A percentile compares a stretch with the other conserved stretches of the same genome.
These are phyloP conservation scores for Clavariopsis aquatica DNA, from an alignment of 495 filamentous ascomycete species.

Conservation along the genomic window DNA sequence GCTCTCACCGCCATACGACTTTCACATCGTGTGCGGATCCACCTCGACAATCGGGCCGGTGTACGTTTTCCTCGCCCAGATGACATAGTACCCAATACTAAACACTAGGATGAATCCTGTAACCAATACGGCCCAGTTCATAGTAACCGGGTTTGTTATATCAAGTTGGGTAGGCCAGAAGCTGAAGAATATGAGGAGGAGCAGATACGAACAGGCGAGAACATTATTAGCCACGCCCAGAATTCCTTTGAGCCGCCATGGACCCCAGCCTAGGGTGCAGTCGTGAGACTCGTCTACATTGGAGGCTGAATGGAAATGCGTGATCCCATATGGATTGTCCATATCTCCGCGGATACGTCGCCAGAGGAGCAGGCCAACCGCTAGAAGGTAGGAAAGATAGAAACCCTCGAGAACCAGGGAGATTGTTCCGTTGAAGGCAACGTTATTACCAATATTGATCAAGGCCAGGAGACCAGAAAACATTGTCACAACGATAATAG, in stretches of 20 bases:
- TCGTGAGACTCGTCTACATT: background rate
- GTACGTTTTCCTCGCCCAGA: constrained; percentile 8
- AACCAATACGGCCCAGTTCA: background rate
- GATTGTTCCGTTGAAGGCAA: constrained; percentile 14
- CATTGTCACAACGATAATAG: background rate
- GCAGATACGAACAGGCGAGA: constrained; percentile 17
- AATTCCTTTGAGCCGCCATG: constrained; percentile 22
- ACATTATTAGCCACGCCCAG: constrained; percentile 22
- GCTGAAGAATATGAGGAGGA: constrained; percentile 16
- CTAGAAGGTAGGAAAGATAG: constrained; percentile 17
- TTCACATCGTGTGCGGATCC: background rate
- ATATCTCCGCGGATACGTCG: constrained; percentile 9
- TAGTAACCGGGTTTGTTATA: constrained; percentile 4
- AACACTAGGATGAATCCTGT: background rate
- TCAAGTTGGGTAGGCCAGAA: constrained; percentile 13
- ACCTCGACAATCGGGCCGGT: constrained; percentile 16
- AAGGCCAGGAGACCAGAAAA: constrained; percentile 15
- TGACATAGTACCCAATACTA: constrained; percentile 10
- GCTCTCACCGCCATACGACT: no score
- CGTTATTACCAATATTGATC: constrained; percentile 15
- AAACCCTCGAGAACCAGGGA: constrained; percentile 11
- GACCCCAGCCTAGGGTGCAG: constrained; percentile 7
- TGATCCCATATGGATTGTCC: constrained; percentile 1
- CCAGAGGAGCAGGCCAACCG: constrained; percentile 14
- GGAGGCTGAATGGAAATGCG: background rate